Percentiles rank a stretch among this genome's conserved stretches.
phyloP scores from a whole-genome alignment of 257 asterid species.

The Marsdenia floribunda region DNA sequence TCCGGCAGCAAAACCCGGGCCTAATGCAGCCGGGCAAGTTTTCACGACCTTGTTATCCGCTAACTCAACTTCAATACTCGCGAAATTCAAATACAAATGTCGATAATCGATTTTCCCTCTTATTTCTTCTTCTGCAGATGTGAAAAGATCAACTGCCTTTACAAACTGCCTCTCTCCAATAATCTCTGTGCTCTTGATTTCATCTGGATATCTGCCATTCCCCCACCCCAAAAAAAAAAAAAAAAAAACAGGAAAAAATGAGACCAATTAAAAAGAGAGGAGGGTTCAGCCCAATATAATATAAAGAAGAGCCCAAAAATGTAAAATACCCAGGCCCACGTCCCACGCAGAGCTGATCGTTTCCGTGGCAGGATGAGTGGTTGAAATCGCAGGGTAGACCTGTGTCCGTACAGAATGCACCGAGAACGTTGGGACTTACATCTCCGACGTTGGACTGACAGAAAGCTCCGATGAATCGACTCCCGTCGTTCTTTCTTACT shows the following conservation, averaged over 20 bases:
- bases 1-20: constrained; percentile 65
- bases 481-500: constrained; percentile 43
- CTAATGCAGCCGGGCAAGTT: constrained; percentile 68
- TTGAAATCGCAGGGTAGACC: constrained; percentile 60
- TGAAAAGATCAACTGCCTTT: constrained; percentile 49
- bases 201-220: constrained; percentile 46
- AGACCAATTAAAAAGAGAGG: neutral
- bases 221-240: neutral
- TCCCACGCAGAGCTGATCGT: constrained; percentile 54
- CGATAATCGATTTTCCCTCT: constrained; percentile 46
- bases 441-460: constrained; percentile 70
- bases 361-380: constrained; percentile 56
- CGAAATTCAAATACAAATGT: constrained; percentile 40
- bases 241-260: neutral
- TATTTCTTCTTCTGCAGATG: constrained; percentile 41
- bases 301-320: neutral
- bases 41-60: constrained; percentile 39
- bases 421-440: constrained; percentile 56
- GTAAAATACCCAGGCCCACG: constrained; percentile 55
- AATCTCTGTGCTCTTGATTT: constrained; percentile 53
- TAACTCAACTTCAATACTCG: constrained; percentile 38
- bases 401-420: constrained; percentile 56
- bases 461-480: constrained; percentile 52
- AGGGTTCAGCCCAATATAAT: too few species aligned
- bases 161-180: constrained; percentile 55